These are phyloP conservation scores for Stentor roeselii DNA, from an alignment of 73 alveolate genomes.

Conservation along the genomic window DNA sequence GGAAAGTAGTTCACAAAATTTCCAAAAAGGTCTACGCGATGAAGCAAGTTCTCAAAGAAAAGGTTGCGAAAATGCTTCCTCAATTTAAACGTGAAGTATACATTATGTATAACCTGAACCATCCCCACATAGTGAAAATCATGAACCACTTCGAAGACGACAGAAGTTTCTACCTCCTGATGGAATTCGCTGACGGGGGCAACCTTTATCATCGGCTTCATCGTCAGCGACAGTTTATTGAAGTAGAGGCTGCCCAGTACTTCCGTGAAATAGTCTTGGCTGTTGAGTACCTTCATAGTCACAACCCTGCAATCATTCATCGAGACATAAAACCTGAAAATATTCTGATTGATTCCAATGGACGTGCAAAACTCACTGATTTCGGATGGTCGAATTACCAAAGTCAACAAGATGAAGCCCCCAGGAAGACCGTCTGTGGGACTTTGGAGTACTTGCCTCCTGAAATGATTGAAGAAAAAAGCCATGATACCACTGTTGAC, in stretches of 20 bases:
- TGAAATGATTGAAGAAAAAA: slow-evolving; percentile 48
- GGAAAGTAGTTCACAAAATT: slow-evolving; percentile 60
- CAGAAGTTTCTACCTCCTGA: slow-evolving; percentile 72
- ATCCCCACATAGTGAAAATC: slow-evolving; percentile 79
- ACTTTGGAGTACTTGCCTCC: slow-evolving; percentile 72
- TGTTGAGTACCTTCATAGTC: slow-evolving; percentile 69
- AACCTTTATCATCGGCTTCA: slow-evolving; percentile 37
- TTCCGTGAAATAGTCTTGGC: slow-evolving; percentile 82
- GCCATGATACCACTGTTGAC: slow-evolving; percentile 58
- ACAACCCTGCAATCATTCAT: slow-evolving; percentile 78
- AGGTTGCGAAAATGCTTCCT: slow-evolving; percentile 68
- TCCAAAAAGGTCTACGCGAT: slow-evolving; percentile 74
- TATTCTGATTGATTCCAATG: slow-evolving; percentile 69
- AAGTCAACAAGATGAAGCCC: slow-evolving; percentile 37
- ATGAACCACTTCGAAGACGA: slow-evolving; percentile 85
- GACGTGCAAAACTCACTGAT: slow-evolving; percentile 56
- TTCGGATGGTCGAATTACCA: slow-evolving; percentile 68
- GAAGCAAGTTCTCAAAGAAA: slow-evolving; percentile 75
- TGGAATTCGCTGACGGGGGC: slow-evolving; percentile 49
- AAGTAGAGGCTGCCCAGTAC: slow-evolving; percentile 74
- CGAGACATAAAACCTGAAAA: slow-evolving; percentile 79
- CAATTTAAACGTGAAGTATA: slow-evolving; percentile 79
- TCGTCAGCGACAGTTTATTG: slow-evolving; percentile 61
- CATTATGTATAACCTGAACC: slow-evolving; percentile 80
- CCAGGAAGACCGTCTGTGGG: slow-evolving; percentile 60